A percentile compares a stretch with the other conserved stretches of the same genome.
Evolutionary conservation across 306 rosid species (phyloP).

Genomic region (Dicorynia guianensis): DNA sequence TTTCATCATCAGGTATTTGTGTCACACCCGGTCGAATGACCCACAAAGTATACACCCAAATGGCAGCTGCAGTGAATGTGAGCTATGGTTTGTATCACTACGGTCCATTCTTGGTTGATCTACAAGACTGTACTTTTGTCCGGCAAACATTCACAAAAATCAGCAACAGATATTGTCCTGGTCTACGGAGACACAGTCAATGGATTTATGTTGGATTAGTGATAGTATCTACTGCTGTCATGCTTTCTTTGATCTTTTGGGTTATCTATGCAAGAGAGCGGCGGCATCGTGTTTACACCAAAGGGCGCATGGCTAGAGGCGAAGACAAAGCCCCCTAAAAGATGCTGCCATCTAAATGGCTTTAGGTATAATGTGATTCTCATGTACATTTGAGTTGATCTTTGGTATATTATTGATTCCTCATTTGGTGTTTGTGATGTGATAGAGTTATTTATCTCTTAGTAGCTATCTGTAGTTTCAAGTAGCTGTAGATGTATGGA

Average conservation of each 20-base stretch:
- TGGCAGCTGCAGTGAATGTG: constrained; percentile 55
- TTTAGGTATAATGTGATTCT: constrained; percentile 2
- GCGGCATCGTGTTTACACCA: constrained; percentile 58
- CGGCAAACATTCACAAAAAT: constrained; percentile 64
- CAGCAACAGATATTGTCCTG: constrained; percentile 60
- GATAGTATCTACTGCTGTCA: constrained; percentile 66
- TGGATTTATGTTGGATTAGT: constrained; percentile 65
- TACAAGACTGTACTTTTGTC: constrained; percentile 71
- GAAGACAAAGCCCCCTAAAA: constrained; percentile 34
- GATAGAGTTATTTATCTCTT: constrained; percentile 4
- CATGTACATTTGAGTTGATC: constrained; percentile 22
- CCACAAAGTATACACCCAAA: constrained; percentile 55
- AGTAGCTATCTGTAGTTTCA: not conserved
- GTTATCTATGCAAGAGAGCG: constrained; percentile 70
- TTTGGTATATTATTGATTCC: not conserved
- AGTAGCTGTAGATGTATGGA: not conserved
- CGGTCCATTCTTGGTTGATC: constrained; percentile 64
- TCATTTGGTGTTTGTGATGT: not conserved
- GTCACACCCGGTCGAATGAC: constrained; percentile 62
- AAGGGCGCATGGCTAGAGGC: not conserved
- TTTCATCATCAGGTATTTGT: constrained; percentile 47
- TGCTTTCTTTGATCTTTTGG: constrained; percentile 74
- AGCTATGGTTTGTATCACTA: constrained; percentile 66
- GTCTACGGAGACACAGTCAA: constrained; percentile 38
- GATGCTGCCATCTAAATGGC: constrained; percentile 10